Percentiles rank a stretch among this genome's conserved stretches.
These are phyloP conservation scores for Wickerhamomyces bovis DNA, from an alignment of 805 yeast species.

Conservation along the genomic window DNA sequence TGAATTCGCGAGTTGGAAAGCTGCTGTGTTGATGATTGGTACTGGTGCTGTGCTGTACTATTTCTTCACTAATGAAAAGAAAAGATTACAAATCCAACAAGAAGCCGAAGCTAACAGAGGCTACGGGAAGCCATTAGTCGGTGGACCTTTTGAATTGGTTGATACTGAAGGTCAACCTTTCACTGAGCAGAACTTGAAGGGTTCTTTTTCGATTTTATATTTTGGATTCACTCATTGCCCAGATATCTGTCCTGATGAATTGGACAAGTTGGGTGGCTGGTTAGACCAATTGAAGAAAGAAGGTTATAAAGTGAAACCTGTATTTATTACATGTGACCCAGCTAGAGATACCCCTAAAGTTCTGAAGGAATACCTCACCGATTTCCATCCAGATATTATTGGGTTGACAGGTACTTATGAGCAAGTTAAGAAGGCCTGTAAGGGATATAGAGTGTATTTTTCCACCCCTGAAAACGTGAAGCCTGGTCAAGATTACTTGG, in stretches of 20 bases:
- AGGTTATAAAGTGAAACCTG: conserved; percentile 65
- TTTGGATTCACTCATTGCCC: conserved; percentile 98
- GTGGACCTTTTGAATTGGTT: conserved; percentile 76
- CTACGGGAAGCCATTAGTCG: conserved; percentile 86
- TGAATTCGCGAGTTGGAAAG: conserved; percentile 84
- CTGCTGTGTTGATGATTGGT: conserved; percentile 56
- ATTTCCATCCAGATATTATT: conserved; percentile 83
- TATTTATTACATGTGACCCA: conserved; percentile 96
- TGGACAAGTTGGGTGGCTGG: conserved; percentile 79
- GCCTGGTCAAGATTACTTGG: conserved; percentile 94
- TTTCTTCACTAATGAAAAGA: conserved; percentile 72
- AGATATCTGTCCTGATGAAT: conserved; percentile 96
- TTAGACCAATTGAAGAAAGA: conserved; percentile 53
- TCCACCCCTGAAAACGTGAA: conserved; percentile 94
- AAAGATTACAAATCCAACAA: conserved; percentile 62
- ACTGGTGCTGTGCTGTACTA: conserved; percentile 70
- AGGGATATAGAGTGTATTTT: conserved; percentile 88
- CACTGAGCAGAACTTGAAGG: conserved; percentile 70
- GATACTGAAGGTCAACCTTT: conserved; percentile 70
- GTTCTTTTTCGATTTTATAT: conserved; percentile 79
- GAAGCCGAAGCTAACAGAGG: conserved; percentile 85
- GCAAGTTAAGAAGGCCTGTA: conserved; percentile 77
- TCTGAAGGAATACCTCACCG: conserved; percentile 72
- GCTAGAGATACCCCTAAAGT: conserved; percentile 89
- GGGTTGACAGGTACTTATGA: conserved; percentile 93